Evolutionary conservation across 805 yeast species (phyloP).

Genomic region (Lipomyces chichibuensis): DNA sequence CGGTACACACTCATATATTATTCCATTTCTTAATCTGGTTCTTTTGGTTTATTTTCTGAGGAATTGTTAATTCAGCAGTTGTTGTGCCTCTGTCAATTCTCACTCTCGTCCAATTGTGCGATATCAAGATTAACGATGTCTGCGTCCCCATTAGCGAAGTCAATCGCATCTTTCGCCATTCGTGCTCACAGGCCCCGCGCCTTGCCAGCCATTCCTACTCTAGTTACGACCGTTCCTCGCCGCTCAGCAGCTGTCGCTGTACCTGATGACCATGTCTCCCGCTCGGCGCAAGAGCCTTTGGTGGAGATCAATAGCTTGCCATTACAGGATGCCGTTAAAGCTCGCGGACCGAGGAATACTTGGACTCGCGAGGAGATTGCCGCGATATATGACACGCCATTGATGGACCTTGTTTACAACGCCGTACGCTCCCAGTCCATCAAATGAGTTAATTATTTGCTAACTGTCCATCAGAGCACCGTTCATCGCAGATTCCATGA

Average conservation of each 20-base stretch:
- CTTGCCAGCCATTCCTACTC: neutral
- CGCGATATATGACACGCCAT: conserved; percentile 66
- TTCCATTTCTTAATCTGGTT: too few relatives aligned
- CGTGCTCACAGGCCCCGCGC: neutral
- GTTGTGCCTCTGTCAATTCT: neutral
- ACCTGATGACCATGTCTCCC: conserved; percentile 7
- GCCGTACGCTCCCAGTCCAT: conserved; percentile 43
- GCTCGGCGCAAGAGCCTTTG: neutral
- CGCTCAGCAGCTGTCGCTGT: conserved; percentile 19
- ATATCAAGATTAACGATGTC: neutral
- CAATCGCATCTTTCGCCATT: neutral
- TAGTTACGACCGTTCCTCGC: neutral
- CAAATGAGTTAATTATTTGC: neutral
- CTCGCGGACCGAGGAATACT: conserved; percentile 35
- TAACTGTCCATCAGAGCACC: conserved; percentile 16
- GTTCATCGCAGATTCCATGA: conserved; percentile 68
- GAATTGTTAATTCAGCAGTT: neutral
- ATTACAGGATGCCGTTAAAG: conserved; percentile 18
- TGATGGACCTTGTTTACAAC: conserved; percentile 60
- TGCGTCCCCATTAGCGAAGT: neutral
- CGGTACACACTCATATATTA: too few relatives aligned
- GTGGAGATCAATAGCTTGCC: neutral
- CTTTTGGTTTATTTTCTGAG: too few relatives aligned
- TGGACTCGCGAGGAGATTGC: conserved; percentile 68
- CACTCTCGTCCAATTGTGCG: neutral